Percentiles rank a stretch among this genome's conserved stretches.
phyloP scores from a whole-genome alignment of 2,329 filamentous ascomycete species.

The Paecilomyces dactylethromorphus region DNA sequence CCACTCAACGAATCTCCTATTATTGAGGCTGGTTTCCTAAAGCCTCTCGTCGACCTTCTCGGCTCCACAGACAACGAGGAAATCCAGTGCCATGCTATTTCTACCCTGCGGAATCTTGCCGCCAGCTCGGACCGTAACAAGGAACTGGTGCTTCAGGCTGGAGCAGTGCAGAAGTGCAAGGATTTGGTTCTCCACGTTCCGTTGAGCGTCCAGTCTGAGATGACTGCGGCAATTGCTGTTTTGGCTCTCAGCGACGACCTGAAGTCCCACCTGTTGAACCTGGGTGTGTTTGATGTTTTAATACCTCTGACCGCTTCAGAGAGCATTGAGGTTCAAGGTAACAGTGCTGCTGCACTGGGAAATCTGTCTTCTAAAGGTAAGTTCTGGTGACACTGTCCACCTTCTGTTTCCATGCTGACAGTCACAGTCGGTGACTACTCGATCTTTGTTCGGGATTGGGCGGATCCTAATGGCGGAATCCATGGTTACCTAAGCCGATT shows the following conservation, averaged over 20 bases:
- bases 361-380: constrained; percentile 95
- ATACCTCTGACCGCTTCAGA: constrained; percentile 92
- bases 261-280: constrained; percentile 80
- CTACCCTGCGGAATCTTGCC: constrained; percentile 87
- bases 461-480: constrained; percentile 84
- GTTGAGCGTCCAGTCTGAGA: constrained; percentile 92
- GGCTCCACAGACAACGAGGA: constrained; percentile 97
- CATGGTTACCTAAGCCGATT: constrained; percentile 93
- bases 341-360: constrained; percentile 90
- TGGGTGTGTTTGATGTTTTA: constrained; percentile 92
- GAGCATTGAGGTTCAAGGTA: constrained; percentile 96
- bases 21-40: constrained; percentile 93
- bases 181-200: constrained; percentile 90
- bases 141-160: constrained; percentile 90
- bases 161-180: constrained; percentile 97
- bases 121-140: constrained; percentile 98
- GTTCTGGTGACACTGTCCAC: constrained; percentile 11
- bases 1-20: constrained; percentile 97
- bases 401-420: constrained; percentile 1
- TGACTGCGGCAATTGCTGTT: constrained; percentile 98
- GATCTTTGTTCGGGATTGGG: constrained; percentile 93
- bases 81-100: constrained; percentile 98
- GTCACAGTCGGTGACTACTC: constrained; percentile 83
- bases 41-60: constrained; percentile 85
- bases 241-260: constrained; percentile 92